These are phyloP conservation scores for Polychaeton citri DNA, from an alignment of 2,329 filamentous ascomycete genomes.

Conservation along the genomic window DNA sequence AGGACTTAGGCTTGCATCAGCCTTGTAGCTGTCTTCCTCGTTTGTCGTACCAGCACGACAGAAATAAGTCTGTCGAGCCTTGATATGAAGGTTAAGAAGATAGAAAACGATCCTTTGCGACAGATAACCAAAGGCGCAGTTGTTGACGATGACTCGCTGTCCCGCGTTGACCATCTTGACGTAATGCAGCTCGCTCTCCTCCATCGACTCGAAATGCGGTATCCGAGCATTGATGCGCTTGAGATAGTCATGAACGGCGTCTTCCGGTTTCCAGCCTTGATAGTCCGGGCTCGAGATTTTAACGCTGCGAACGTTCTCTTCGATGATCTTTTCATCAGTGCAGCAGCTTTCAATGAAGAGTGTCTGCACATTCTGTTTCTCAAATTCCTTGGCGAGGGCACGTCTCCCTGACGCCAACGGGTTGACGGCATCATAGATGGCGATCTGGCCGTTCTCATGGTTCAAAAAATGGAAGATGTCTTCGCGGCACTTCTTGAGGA, in stretches of 20 bases:
- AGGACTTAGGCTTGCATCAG: constrained; percentile 70
- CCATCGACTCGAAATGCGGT: constrained; percentile 92
- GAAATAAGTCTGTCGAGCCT: constrained; percentile 86
- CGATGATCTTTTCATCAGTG: constrained; percentile 82
- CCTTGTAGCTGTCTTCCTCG: constrained; percentile 86
- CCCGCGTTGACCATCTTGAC: constrained; percentile 99
- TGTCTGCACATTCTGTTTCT: constrained; percentile 93
- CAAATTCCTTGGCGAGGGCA: constrained; percentile 85
- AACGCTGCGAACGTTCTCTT: constrained; percentile 91
- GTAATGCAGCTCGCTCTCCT: constrained; percentile 85
- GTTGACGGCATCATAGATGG: constrained; percentile 97
- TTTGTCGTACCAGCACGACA: constrained; percentile 71
- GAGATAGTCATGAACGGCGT: constrained; percentile 85
- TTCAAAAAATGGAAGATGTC: constrained; percentile 96
- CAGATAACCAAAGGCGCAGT: constrained; percentile 90
- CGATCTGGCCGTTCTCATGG: constrained; percentile 93
- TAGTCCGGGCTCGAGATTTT: constrained; percentile 99
- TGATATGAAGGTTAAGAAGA: constrained; percentile 93
- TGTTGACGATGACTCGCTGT: constrained; percentile 86
- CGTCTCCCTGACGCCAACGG: constrained; percentile 70
- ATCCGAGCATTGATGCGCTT: constrained; percentile 83
- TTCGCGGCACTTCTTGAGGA: constrained; percentile 90
- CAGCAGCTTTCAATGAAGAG: constrained; percentile 95
- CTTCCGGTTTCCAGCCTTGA: constrained; percentile 77
- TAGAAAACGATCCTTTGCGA: constrained; percentile 98